A percentile compares a stretch with the other conserved stretches of the same genome.
phyloP scores from a whole-genome alignment of 768 basidiomycete species.

The Xerocomus brunneocitrinus region DNA sequence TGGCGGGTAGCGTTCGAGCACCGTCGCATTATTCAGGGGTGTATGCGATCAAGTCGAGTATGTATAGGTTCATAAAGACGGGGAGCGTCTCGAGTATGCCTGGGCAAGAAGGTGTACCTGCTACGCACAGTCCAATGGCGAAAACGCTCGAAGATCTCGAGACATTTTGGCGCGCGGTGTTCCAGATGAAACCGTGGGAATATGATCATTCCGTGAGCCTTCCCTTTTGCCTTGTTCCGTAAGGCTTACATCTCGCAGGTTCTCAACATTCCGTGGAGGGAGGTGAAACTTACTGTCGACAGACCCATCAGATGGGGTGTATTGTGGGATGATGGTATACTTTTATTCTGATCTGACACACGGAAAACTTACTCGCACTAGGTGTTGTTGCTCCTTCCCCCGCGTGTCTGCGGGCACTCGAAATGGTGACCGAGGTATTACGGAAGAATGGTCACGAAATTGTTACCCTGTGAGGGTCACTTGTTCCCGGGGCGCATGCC shows the following conservation, averaged over 20 bases:
- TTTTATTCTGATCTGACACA: not conserved
- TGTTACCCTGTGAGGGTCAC: constrained; percentile 44
- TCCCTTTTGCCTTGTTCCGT: not conserved
- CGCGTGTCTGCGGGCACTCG: constrained; percentile 52
- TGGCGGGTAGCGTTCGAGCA: constrained; percentile 63
- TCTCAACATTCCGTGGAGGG: constrained; percentile 33
- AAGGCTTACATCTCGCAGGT: constrained; percentile 18
- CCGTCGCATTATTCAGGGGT: constrained; percentile 66
- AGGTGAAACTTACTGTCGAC: constrained; percentile 40
- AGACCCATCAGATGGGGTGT: constrained; percentile 58
- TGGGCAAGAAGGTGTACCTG: constrained; percentile 55
- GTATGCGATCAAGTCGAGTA: constrained; percentile 55
- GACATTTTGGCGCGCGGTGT: constrained; percentile 61
- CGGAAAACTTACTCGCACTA: constrained; percentile 19
- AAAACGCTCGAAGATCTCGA: constrained; percentile 56
- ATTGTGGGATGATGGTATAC: constrained; percentile 57
- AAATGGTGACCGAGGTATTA: constrained; percentile 42
- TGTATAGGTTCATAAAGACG: constrained; percentile 51
- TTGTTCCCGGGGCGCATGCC: not conserved
- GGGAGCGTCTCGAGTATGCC: constrained; percentile 44
- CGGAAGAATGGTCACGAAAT: constrained; percentile 46
- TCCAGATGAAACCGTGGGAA: constrained; percentile 59
- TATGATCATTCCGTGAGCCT: constrained; percentile 50
- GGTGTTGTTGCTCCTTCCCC: constrained; percentile 58
- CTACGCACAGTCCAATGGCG: constrained; percentile 58